Conservation (phyloP, 2,329 filamentous ascomycete genomes). For the Penicillium capsulatum region DNA sequence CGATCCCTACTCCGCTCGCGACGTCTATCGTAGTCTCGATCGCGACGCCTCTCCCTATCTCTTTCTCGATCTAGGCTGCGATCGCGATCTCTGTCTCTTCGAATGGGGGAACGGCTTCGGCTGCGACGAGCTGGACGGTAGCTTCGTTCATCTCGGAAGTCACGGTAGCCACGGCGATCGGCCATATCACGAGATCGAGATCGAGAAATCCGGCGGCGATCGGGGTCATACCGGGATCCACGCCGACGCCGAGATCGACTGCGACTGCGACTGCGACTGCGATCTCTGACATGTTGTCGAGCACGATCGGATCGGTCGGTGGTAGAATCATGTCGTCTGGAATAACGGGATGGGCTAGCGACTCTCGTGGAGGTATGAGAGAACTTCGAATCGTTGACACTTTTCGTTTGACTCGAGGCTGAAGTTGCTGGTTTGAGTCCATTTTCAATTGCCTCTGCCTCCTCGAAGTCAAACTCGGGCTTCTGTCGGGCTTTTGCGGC, state of each 20-base stretch:
- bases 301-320: slow-evolving; percentile 24
- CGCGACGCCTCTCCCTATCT: slow-evolving; percentile 13
- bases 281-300: slow-evolving; percentile 24
- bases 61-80: slow-evolving; percentile 18
- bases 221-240: slow-evolving; percentile 29
- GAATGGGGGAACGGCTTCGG: slow-evolving; percentile 32
- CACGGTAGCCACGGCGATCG: slow-evolving; percentile 31
- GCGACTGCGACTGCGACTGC: slow-evolving; percentile 31
- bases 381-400: slow-evolving; percentile 24
- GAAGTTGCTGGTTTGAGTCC: slow-evolving; percentile 30
- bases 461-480: slow-evolving; percentile 50
- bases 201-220: slow-evolving; percentile 23
- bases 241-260: slow-evolving; percentile 29
- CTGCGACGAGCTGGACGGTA: slow-evolving; percentile 35
- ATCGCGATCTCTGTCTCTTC: slow-evolving; percentile 24
- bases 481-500: slow-evolving; percentile 50
- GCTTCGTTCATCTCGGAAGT: slow-evolving; percentile 30
- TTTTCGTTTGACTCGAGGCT: slow-evolving; percentile 24
- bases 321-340: slow-evolving; percentile 28
- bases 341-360: slow-evolving; percentile 28
- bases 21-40: slow-evolving; percentile 20
- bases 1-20: slow-evolving; percentile 22
- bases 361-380: slow-evolving; percentile 27
- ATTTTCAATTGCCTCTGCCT: slow-evolving; percentile 42
- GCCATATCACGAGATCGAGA: slow-evolving; percentile 31